Conservation (phyloP, 208 protist species). For the Crithidia acanthocephali region DNA sequence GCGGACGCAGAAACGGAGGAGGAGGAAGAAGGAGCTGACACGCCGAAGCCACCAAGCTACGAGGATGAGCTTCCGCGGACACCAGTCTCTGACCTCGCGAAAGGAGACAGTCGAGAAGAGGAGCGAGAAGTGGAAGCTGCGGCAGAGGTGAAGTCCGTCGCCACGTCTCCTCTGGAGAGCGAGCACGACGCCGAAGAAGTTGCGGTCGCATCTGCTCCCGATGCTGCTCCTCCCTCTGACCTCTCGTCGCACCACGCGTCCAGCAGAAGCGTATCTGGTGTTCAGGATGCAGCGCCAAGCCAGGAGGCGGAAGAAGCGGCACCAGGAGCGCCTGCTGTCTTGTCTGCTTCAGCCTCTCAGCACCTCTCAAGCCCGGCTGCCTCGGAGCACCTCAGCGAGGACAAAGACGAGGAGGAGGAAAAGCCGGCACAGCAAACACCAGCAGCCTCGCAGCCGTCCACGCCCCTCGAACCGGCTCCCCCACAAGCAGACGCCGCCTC, state of each 20-base stretch:
- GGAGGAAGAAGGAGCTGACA: neutral
- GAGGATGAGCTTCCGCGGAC: neutral
- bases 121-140: too few species aligned
- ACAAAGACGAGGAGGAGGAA: neutral
- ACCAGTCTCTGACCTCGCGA: too few species aligned
- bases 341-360: constrained; percentile 4
- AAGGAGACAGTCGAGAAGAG: too few species aligned
- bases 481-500: neutral
- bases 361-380: neutral
- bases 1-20: neutral
- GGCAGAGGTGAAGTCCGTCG: too few species aligned
- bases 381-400: neutral
- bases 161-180: neutral
- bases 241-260: neutral
- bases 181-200: neutral
- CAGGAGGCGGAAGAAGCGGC: neutral
- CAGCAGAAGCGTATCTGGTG: neutral
- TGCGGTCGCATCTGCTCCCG: neutral
- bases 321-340: neutral
- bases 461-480: neutral
- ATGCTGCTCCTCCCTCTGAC: neutral
- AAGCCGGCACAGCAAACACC: neutral
- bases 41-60: neutral
- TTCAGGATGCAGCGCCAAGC: neutral
- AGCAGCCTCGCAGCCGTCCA: neutral